phyloP scores from a whole-genome alignment of 495 filamentous ascomycete species.

The Penicillium waksmanii region DNA sequence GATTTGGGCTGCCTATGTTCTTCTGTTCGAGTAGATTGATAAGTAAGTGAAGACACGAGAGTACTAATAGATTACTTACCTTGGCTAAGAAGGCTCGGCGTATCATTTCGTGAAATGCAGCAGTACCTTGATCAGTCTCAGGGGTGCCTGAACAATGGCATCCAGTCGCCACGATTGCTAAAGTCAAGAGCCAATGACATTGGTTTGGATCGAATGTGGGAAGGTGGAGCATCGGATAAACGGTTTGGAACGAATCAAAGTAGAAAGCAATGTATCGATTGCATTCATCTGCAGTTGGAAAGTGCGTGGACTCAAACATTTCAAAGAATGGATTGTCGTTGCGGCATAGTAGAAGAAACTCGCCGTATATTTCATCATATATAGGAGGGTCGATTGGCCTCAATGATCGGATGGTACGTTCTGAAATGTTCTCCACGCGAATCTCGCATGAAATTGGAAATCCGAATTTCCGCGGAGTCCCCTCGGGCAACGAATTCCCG shows the following conservation, averaged over 20 bases:
- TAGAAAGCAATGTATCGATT: constrained; percentile 39
- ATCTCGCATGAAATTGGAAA: constrained; percentile 31
- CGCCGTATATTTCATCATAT: constrained; percentile 39
- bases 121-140: constrained; percentile 32
- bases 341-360: constrained; percentile 42
- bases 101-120: constrained; percentile 49
- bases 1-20: constrained; percentile 24
- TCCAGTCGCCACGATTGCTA: constrained; percentile 52
- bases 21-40: constrained; percentile 25
- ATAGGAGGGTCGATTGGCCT: constrained; percentile 31
- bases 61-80: constrained; percentile 22
- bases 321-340: constrained; percentile 39
- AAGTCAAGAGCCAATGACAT: constrained; percentile 46
- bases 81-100: constrained; percentile 44
- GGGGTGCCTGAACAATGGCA: constrained; percentile 38
- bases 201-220: constrained; percentile 42
- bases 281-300: constrained; percentile 38
- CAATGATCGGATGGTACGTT: constrained; percentile 11
- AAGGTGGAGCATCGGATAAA: constrained; percentile 52
- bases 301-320: constrained; percentile 39
- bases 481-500: constrained; percentile 13
- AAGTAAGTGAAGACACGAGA: constrained; percentile 3
- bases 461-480: constrained; percentile 20
- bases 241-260: constrained; percentile 44
- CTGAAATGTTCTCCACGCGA: constrained; percentile 17